Base-by-base conservation (phyloP, 1,284 basidiomycete species). In the Cystobasidiaceae sp. region DNA sequence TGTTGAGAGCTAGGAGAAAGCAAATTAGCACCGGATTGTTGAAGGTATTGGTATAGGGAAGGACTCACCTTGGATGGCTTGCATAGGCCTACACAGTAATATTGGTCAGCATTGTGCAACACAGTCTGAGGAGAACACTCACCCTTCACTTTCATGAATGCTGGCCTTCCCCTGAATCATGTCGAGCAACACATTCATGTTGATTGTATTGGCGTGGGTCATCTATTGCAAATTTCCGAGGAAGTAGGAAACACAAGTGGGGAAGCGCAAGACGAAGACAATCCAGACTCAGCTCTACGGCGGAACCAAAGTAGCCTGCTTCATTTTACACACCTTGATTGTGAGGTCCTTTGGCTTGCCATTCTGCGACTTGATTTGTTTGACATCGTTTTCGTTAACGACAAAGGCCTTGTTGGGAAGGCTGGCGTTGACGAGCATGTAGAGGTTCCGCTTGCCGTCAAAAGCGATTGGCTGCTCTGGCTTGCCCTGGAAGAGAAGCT, bases 51-150 rank as follows among this genome's bases (percentile, higher is more conserved):
- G n/a, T n/a, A n/a, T n/a, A n/a, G n/a, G n/a, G n/a, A n/a, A n/a
- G n/a, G n/a, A n/a, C n/a, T n/a, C n/a, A n/a, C n/a, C n/a, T 51
- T 60, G 58, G 19, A 49, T 60, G 4, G 48, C 58, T 49, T 50
- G 48, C 21, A 25, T 50, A 6, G 28, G 21, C 6, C 48, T 44
- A n/a, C n/a, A n/a, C n/a, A n/a, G 19, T 7, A 30, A 39, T 1
- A 41, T 3, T 17, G 25, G 11, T 27, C 28, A 1, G 25, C 19
- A 11, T 21, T 11, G 15, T 30, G 19, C 28, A 25, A 27, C 34
- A 17, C 34, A 44, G n/a, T n/a, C n/a, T n/a, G n/a, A n/a, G n/a
- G n/a, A n/a, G n/a, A n/a, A n/a, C n/a, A n/a, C n/a, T n/a, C n/a
- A n/a, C n/a, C n/a, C n/a, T n/a, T n/a, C n/a, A n/a, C 48, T 37